Evolutionary conservation across 106 monocot species (phyloP).

Genomic region (Acanthochlamys bracteata): DNA sequence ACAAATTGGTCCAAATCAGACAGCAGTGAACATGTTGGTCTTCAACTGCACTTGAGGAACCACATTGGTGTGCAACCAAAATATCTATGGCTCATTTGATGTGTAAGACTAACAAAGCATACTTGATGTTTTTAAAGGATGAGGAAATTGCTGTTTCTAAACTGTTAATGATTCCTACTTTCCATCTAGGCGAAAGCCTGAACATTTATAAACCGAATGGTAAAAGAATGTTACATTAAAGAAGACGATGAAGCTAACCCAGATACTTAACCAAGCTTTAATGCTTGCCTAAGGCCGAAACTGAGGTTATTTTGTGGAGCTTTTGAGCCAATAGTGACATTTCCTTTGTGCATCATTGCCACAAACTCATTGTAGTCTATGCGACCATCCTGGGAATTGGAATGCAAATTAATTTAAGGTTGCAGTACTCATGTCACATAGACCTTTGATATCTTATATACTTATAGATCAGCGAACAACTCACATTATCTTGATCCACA

Average conservation of each 20-base stretch:
- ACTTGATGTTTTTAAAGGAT: too few species aligned
- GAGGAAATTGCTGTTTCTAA: neutral
- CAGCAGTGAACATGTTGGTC: too few species aligned
- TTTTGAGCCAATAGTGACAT: constrained; percentile 18
- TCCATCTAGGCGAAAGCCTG: neutral
- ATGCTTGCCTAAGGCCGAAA: constrained; percentile 25
- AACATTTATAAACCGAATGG: neutral
- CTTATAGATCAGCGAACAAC: neutral
- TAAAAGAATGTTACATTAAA: neutral
- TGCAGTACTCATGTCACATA: too few species aligned
- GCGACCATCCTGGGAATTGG: constrained; percentile 18
- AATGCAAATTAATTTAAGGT: neutral
- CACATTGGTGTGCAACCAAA: too few species aligned
- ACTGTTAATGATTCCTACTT: neutral
- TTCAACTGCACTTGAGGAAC: too few species aligned
- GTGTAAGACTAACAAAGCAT: too few species aligned
- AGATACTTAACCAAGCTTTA: constrained; percentile 19
- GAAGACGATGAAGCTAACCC: neutral
- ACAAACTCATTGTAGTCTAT: constrained; percentile 43
- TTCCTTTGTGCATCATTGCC: constrained; percentile 35
- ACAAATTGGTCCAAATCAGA: too few species aligned
- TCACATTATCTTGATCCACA: constrained; percentile 34
- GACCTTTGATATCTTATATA: too few species aligned
- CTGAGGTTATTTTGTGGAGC: constrained; percentile 12
- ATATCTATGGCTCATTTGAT: too few species aligned